Evolutionary conservation across 495 filamentous ascomycete species (phyloP), one percentile per base, ranked within the genome.

Genomic region (Acidiella bohemica): DNA sequence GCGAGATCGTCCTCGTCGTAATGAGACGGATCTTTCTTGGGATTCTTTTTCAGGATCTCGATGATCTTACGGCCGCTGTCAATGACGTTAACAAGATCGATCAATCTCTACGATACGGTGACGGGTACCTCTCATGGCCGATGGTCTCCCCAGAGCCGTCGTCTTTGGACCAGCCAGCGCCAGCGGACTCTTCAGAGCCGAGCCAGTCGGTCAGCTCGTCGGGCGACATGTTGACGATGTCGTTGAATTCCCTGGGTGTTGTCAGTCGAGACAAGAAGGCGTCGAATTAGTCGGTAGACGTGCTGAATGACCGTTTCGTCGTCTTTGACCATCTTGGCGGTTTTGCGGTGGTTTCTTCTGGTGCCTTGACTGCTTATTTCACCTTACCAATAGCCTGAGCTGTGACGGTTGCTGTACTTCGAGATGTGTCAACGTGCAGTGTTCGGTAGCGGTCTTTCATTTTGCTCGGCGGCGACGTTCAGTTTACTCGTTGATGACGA

Each of bases 141-240:
- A 76, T 58, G 0, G 70, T 80, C 63, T 83, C 78, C 8, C 66
- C 67, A 16, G 59, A 65, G 1, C 67, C 72, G 44, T 75, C 71
- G 31, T 61, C 57, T 52, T 72, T 74, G 5, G 25, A 42, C 73
- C 71, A 80, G 6, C 78, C 78, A 0, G 73, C 66, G 7, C 51
- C 61, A 23, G 62, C 58, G 3, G 75, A 78, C 14, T 67, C 55
- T 12, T 69, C 66, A 25, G 66, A 55, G 37, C 67, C 60, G 2
- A 82, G 64, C 77, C 76, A 81, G 16, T 65, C 62, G 39, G 74
- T 59, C 23, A 81, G 63, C 44, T 80, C 76, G 4, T 58, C 49
- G 0, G 73, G 56, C 6, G 64, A 63, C 77, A 82, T 81, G 54
- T 82, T 80, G 26, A 81, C 74, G 35, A 79, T 62, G 21, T 71